Base-by-base conservation (phyloP, 495 filamentous ascomycete genomes). In the Pyronema omphalodes region DNA sequence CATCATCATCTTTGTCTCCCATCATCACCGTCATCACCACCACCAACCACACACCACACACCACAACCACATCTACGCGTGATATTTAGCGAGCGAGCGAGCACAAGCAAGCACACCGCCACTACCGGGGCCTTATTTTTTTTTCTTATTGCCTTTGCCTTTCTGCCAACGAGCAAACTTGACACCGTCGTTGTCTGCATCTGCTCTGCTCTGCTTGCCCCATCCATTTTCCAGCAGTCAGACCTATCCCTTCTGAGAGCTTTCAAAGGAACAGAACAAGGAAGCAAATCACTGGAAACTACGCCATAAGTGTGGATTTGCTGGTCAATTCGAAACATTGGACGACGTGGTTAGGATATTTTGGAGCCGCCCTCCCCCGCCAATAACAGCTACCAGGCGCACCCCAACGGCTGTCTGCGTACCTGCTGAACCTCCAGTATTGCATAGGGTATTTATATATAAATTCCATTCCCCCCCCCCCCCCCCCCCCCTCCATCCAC, bases 261-360 rank as follows among this genome's bases (percentile, higher is more conserved):
- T 29, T 29, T 5, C 23, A 5, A 29, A 29, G 5, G 23, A 7
- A 17, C 39, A 41, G 39, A 12, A 17, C 39, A 41, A 17, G 15
- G 2, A 41, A 41, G 39, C 39, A 41, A 41, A 41, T 41, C 39
- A 41, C 15, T 41, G 11, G 39, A 1, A 41, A 17, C 39, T 41
- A 41, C 39, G 39, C 39, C 39, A 7, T 41, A 41, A 41, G 47
- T 50, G 47, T 50, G 11, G 3, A 50, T 50, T 19, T 36, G 19
- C 47, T 35, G 47, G 47, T 35, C 15, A 41, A 34, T 50, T 50
- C 47, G 47, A 50, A 50, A 50, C 47, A 50, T 36, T 15, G 12
- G 18, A 50, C 50, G 50, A 52, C 50, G 50, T 52, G 50, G 35
- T 52, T 52, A 18, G 50, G 50, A 52, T 41, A 52, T 40, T 52